Percentiles rank a stretch among this genome's conserved stretches.
These are phyloP conservation scores for Zygosaccharomyces pseudobailii DNA, from an alignment of 1,139 yeast genomes.

Conservation along the genomic window DNA sequence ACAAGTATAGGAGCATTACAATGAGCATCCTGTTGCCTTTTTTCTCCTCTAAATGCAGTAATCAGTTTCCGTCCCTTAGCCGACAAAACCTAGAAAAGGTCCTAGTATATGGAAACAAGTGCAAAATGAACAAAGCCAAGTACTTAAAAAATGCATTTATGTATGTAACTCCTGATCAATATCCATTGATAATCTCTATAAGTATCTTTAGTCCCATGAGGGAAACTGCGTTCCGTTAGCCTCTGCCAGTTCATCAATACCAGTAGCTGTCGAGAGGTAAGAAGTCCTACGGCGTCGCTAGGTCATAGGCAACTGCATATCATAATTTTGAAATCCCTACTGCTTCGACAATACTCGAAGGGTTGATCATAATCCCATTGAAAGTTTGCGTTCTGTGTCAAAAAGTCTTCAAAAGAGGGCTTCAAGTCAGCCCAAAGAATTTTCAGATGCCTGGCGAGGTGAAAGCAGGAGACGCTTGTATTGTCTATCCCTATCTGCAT, in stretches of 20 bases:
- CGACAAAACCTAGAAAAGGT: neutral
- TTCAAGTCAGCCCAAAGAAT: slow-evolving; percentile 22
- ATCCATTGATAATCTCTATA: neutral
- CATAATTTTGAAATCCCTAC: slow-evolving; percentile 28
- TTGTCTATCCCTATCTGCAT: neutral
- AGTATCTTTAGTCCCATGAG: slow-evolving; percentile 16
- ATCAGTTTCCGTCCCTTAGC: neutral
- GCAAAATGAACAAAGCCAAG: neutral
- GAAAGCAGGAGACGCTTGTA: slow-evolving; percentile 5
- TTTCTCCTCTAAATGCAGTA: too few relatives aligned
- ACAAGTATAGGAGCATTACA: too few relatives aligned
- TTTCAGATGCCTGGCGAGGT: slow-evolving; percentile 22
- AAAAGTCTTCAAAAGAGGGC: slow-evolving; percentile 34
- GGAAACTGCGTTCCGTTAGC: slow-evolving; percentile 20
- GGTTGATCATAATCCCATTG: slow-evolving; percentile 30
- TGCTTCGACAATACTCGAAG: slow-evolving; percentile 32
- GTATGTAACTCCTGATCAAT: neutral
- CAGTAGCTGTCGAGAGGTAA: slow-evolving; percentile 28
- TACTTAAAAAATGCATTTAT: neutral
- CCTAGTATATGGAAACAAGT: neutral
- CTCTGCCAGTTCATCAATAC: slow-evolving; percentile 23
- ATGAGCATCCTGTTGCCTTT: too few relatives aligned
- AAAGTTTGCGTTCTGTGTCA: slow-evolving; percentile 30
- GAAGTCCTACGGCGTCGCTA: slow-evolving; percentile 20
- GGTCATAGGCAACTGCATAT: slow-evolving; percentile 13